phyloP scores from a whole-genome alignment of 2,329 filamentous ascomycete species.

The Alternaria solani region DNA sequence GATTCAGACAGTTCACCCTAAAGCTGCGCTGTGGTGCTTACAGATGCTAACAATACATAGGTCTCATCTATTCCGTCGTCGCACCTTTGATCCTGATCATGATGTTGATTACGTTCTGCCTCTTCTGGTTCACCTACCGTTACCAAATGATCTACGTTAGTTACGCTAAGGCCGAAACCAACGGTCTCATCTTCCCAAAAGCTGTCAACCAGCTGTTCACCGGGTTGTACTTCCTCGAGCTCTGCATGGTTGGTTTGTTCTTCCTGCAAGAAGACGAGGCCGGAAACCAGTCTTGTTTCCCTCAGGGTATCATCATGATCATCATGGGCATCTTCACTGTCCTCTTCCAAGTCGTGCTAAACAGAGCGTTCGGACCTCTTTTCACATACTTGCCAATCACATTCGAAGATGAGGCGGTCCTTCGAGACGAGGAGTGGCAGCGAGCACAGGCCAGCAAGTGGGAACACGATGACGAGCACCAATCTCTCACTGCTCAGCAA shows the following conservation, averaged over 20 bases:
- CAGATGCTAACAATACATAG: conserved; percentile 38
- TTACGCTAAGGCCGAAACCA: conserved; percentile 88
- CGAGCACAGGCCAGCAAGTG: conserved; percentile 76
- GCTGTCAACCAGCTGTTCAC: conserved; percentile 97
- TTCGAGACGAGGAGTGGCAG: conserved; percentile 90
- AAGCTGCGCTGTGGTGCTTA: not conserved
- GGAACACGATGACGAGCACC: conserved; percentile 62
- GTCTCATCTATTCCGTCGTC: conserved; percentile 85
- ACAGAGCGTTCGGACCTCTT: conserved; percentile 82
- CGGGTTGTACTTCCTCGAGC: conserved; percentile 92
- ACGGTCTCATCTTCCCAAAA: conserved; percentile 87
- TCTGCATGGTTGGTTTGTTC: conserved; percentile 88
- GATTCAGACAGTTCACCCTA: not conserved
- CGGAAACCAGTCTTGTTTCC: conserved; percentile 66
- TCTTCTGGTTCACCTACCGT: conserved; percentile 95
- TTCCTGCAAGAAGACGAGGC: conserved; percentile 73
- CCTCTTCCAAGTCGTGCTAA: conserved; percentile 81
- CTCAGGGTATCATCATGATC: conserved; percentile 88
- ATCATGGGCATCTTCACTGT: conserved; percentile 74
- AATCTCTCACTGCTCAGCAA: conserved; percentile 49
- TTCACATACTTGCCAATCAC: conserved; percentile 92
- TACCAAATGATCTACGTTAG: conserved; percentile 97
- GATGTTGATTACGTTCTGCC: conserved; percentile 87
- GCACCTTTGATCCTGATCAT: conserved; percentile 92
- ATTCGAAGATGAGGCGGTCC: conserved; percentile 90